These are phyloP conservation scores for Cryptosporidium canis DNA, from an alignment of 169 alveolate genomes.

Conservation along the genomic window DNA sequence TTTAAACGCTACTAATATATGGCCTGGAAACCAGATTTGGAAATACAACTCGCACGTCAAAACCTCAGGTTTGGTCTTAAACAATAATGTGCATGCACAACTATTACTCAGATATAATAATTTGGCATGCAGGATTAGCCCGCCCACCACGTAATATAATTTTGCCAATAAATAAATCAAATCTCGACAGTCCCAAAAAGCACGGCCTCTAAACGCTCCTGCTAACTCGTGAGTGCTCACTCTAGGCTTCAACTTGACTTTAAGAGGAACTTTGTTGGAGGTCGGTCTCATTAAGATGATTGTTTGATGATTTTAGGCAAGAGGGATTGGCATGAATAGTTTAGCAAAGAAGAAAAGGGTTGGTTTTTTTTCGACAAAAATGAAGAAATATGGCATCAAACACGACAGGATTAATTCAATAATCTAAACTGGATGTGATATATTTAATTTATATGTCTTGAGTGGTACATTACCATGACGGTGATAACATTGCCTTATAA, in stretches of 20 bases:
- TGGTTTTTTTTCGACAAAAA: background rate
- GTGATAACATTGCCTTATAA: background rate
- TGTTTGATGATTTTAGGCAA: background rate
- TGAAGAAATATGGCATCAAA: background rate
- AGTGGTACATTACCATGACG: background rate
- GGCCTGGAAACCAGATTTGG: too few species aligned
- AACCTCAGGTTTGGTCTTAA: too few species aligned
- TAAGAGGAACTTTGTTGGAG: background rate
- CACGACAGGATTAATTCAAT: conserved; percentile 13
- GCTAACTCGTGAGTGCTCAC: too few species aligned
- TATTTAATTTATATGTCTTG: background rate
- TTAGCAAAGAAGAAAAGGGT: background rate
- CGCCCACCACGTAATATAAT: background rate
- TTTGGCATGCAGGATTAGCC: background rate
- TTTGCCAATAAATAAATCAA: background rate
- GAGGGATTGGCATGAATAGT: background rate
- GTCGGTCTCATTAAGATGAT: background rate
- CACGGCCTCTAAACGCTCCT: too few species aligned
- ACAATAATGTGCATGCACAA: background rate
- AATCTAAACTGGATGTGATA: conserved; percentile 22
- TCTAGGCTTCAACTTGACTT: background rate
- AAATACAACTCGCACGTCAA: too few species aligned
- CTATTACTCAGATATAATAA: background rate
- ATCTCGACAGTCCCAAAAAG: background rate
- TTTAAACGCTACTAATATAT: too few species aligned